Evolutionary conservation across 768 basidiomycete species (phyloP).

Genomic region (Dioszegia crocea): DNA sequence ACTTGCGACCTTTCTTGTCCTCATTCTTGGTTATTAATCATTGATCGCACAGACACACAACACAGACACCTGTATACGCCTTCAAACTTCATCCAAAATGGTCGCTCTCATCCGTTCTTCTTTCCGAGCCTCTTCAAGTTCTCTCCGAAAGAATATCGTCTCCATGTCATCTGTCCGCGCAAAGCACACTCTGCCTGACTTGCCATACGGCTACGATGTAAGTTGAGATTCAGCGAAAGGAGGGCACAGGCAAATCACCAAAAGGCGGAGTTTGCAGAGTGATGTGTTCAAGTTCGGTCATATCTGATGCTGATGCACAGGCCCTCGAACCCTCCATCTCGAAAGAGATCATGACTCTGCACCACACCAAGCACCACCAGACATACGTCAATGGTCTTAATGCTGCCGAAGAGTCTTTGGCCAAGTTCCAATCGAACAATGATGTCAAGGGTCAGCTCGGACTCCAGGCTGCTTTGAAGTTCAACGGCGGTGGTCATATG

Average conservation of each 20-base stretch:
- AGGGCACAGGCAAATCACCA: no score
- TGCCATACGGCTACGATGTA: slow-evolving; percentile 75
- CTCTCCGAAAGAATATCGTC: slow-evolving; percentile 1
- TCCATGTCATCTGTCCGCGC: slow-evolving; percentile 26
- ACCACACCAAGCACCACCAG: slow-evolving; percentile 94
- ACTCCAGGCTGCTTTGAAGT: slow-evolving; percentile 85
- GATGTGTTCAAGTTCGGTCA: no score
- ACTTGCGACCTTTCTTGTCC: slow-evolving; percentile 9
- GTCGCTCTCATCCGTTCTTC: slow-evolving; percentile 19
- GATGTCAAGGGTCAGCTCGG: slow-evolving; percentile 76
- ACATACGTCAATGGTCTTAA: slow-evolving; percentile 90
- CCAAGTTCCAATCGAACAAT: slow-evolving; percentile 51
- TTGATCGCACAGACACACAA: no score
- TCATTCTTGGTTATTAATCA: no score
- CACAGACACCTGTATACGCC: no score
- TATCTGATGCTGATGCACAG: slow-evolving; percentile 19
- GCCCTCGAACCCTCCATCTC: slow-evolving; percentile 90
- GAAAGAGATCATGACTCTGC: slow-evolving; percentile 84
- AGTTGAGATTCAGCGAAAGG: slow-evolving; percentile 12
- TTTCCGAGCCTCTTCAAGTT: not conserved
- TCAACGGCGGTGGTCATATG: slow-evolving; percentile 84
- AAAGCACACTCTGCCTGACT: slow-evolving; percentile 69
- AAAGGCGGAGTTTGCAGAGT: no score
- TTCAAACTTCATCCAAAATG: no score
- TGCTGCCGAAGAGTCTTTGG: slow-evolving; percentile 74